These are phyloP conservation scores for Clonostachys rosea DNA, from an alignment of 2,329 filamentous ascomycete species.

Conservation along the genomic window DNA sequence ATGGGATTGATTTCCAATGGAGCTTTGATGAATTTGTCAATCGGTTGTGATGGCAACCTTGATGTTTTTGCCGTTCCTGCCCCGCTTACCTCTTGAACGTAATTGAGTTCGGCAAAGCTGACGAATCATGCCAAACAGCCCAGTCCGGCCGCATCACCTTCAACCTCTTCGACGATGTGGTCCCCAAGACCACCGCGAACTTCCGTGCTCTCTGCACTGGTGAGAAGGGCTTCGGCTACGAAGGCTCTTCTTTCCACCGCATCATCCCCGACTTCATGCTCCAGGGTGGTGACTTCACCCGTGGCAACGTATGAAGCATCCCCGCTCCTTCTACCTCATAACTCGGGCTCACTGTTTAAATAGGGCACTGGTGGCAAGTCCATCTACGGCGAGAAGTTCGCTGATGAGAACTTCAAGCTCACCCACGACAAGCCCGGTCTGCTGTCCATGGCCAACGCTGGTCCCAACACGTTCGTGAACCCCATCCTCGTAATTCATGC, in stretches of 20 bases:
- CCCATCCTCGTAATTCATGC: not conserved
- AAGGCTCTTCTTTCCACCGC: constrained; percentile 83
- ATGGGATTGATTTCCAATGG: not conserved
- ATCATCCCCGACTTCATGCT: constrained; percentile 94
- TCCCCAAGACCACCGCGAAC: constrained; percentile 85
- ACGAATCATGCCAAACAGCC: constrained; percentile 37
- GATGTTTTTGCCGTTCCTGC: not conserved
- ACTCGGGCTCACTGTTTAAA: constrained; percentile 9
- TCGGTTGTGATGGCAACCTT: not conserved
- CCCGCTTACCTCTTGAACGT: not conserved
- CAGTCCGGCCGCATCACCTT: constrained; percentile 82
- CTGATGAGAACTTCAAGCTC: constrained; percentile 83
- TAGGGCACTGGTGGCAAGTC: constrained; percentile 88
- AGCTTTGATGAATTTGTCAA: not conserved
- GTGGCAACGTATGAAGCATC: constrained; percentile 69
- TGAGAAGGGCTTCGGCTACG: constrained; percentile 79
- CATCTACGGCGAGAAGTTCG: constrained; percentile 93
- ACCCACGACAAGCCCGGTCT: constrained; percentile 73
- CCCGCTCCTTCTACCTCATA: constrained; percentile 6
- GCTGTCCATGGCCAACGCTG: constrained; percentile 93
- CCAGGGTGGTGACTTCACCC: constrained; percentile 94
- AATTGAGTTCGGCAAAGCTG: constrained; percentile 5
- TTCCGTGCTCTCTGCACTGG: constrained; percentile 80
- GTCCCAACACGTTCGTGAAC: constrained; percentile 71
- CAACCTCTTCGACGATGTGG: constrained; percentile 77